Base-by-base conservation (phyloP, 345 rosid species). In the Anacardium occidentale region DNA sequence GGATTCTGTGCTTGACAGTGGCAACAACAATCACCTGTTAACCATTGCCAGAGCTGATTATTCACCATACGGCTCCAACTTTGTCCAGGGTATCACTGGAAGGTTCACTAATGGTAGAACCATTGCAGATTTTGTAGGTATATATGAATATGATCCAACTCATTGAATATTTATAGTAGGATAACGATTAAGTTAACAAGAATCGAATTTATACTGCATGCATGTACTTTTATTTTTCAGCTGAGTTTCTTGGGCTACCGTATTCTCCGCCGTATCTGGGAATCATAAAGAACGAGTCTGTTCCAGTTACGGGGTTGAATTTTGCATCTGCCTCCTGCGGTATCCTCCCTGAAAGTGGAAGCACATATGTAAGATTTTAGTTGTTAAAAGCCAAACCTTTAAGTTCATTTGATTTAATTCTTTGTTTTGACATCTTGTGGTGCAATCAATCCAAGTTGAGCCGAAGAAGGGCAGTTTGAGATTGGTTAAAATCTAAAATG, bases 81-180 rank as follows among this genome's bases (percentile, higher is more conserved):
- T 85, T 62, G 37, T 62, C 18, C 1, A 63, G 1, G 84, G 82
- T 26, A 22, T 50, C 53, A 80, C 88, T 3, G 86, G 89, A 20
- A 80, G 89, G 65, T 88, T 88, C 82, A 84, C 80, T 13, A 80
- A 88, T 58, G 86, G 89, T 18, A 81, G 79, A 72, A 82, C 81
- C 0, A 61, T 84, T 0, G 70, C 81, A 0, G 86, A 88, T 69
- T 79, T 82, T 44, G 50, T 80, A 12, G 88, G 89, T 84, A 78
- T n/a, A n/a, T n/a, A n/a, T 18, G 15, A n/a, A 55, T 20, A 53
- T 7, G 42, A 37, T 37, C 40, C 7, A 5, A 37, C 40, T 37
- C 9, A 37, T 7, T 37, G 1, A 29, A 9, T 47, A 0, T 47
- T 47, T 10, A 47, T 47, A 2, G 3, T 47, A 12, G 2, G 11